Conservation (phyloP, 371 early-diverging fungal species). For the Lichtheimia ornata region DNA sequence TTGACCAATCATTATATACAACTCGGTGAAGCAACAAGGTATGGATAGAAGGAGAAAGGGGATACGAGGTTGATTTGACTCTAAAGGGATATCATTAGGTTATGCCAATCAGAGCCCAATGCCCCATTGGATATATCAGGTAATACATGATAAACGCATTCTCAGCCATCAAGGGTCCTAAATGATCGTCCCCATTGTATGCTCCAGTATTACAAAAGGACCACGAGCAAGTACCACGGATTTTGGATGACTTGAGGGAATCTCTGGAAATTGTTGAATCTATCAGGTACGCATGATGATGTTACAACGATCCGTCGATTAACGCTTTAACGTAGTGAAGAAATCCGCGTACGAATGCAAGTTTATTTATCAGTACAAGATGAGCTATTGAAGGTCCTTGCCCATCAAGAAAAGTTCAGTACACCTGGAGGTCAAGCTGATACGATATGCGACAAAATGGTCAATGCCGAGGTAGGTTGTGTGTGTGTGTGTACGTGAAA, state of each 20-base stretch:
- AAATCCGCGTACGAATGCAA: constrained; percentile 29
- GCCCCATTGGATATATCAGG: constrained; percentile 40
- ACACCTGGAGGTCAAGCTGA: constrained; percentile 31
- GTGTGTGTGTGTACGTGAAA: neutral
- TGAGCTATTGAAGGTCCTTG: constrained; percentile 30
- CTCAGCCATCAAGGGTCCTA: neutral
- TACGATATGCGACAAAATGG: constrained; percentile 34
- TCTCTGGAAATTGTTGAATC: constrained; percentile 36
- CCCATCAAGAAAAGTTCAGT: constrained; percentile 32
- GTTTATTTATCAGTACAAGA: constrained; percentile 28
- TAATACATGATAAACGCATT: neutral
- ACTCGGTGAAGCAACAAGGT: constrained; percentile 48
- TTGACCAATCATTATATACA: constrained; percentile 52
- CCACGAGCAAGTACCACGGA: constrained; percentile 44
- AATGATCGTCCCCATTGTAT: too few relatives aligned
- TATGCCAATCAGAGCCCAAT: constrained; percentile 40
- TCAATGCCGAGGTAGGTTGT: constrained; percentile 25
- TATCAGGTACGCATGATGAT: constrained; percentile 18
- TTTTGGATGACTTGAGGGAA: constrained; percentile 33
- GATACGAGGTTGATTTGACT: neutral
- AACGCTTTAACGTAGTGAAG: constrained; percentile 25
- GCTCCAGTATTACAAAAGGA: constrained; percentile 36
- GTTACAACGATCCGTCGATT: neutral
- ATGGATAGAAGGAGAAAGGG: neutral
- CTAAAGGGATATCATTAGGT: constrained; percentile 5